phyloP scores from a whole-genome alignment of 2,329 filamentous ascomycete species.

The Thelonectria olida region DNA sequence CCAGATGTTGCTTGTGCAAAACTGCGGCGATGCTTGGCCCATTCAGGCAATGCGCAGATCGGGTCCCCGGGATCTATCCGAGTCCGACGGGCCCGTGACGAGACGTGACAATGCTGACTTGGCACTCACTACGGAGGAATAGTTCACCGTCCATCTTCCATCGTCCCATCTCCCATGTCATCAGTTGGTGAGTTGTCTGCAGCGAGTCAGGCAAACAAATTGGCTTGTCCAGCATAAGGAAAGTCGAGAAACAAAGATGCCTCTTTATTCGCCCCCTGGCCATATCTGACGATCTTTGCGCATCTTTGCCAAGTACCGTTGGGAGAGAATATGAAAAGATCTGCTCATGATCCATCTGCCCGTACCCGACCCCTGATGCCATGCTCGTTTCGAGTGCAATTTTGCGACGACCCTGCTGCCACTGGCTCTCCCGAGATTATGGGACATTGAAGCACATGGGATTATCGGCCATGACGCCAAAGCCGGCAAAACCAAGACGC shows the following conservation, averaged over 20 bases:
- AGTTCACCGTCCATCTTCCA: slow-evolving; percentile 4
- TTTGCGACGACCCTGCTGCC: not conserved
- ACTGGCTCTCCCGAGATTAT: not conserved
- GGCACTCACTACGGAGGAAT: not conserved
- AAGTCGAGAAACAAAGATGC: not conserved
- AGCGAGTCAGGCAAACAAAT: not conserved
- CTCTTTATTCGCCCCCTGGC: not conserved
- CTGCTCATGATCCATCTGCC: not conserved
- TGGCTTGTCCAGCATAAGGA: not conserved
- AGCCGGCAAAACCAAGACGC: not conserved
- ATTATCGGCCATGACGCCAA: not conserved
- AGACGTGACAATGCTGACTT: not conserved
- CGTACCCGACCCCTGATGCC: not conserved
- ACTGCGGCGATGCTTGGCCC: not conserved
- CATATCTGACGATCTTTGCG: not conserved
- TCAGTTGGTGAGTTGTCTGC: not conserved
- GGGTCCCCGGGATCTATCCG: slow-evolving; percentile 14
- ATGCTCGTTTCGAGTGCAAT: no score
- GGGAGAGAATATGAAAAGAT: not conserved
- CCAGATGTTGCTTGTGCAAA: no score
- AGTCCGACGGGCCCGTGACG: not conserved
- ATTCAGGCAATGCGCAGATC: slow-evolving; percentile 1
- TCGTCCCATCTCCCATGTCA: not conserved
- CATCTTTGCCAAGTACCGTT: not conserved
- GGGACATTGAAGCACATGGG: not conserved